A percentile compares a stretch with the other conserved stretches of the same genome.
These are phyloP conservation scores for Plectosphaerella cucumerina DNA, from an alignment of 2,329 filamentous ascomycete genomes.

Conservation along the genomic window DNA sequence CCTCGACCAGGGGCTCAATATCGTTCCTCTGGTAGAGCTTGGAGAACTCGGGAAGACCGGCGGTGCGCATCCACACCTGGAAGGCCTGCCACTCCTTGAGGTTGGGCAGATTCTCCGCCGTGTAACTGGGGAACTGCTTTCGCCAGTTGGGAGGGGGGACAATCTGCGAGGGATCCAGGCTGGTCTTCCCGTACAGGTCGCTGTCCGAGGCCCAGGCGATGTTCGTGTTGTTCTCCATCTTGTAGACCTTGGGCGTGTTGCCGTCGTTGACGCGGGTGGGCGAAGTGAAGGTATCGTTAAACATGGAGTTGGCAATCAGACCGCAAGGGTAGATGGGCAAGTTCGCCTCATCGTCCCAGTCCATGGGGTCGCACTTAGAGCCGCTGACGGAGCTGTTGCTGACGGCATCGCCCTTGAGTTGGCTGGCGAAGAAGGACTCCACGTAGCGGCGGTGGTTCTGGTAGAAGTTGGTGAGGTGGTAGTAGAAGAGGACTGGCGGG, in stretches of 20 bases:
- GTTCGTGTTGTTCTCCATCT: constrained; percentile 67
- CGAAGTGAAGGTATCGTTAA: constrained; percentile 83
- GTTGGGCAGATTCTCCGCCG: constrained; percentile 57
- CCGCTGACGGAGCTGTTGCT: constrained; percentile 55
- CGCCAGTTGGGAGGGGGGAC: constrained; percentile 85
- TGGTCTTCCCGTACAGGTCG: constrained; percentile 68
- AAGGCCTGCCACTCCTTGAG: constrained; percentile 76
- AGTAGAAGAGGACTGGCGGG: constrained; percentile 87
- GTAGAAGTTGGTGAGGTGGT: constrained; percentile 95
- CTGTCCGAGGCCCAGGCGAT: constrained; percentile 88
- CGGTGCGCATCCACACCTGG: constrained; percentile 98
- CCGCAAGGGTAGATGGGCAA: constrained; percentile 92
- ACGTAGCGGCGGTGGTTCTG: constrained; percentile 98
- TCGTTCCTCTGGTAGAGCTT: constrained; percentile 89
- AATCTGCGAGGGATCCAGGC: constrained; percentile 63
- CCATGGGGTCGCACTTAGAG: constrained; percentile 68
- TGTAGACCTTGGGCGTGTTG: constrained; percentile 49
- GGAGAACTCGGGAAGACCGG: constrained; percentile 88
- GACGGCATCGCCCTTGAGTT: constrained; percentile 69
- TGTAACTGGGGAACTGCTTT: constrained; percentile 61
- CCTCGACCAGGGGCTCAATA: constrained; percentile 53
- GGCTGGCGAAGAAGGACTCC: constrained; percentile 77
- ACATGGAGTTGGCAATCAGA: constrained; percentile 91
- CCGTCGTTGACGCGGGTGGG: constrained; percentile 29
- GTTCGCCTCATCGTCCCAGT: constrained; percentile 38